Evolutionary conservation across 1,139 yeast genomes (phyloP), one percentile per base, ranked within the genome.

Genomic region (Taphrina betulina): DNA sequence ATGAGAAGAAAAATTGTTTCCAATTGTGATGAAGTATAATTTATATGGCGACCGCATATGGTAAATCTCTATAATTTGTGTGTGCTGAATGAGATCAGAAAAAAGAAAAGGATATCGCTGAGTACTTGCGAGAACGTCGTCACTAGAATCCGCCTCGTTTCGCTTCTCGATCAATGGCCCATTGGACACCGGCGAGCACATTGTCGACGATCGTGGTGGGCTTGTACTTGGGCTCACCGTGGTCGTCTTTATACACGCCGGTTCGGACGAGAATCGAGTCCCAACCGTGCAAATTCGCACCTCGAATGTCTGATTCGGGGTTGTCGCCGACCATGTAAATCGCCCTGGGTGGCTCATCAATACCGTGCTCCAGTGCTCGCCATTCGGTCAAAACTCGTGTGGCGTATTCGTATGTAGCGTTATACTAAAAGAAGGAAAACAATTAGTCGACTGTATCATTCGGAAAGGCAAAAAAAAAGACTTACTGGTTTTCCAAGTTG

Each of bases 271-370:
- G 75, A 60, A 85, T 85, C 19, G 94, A 85, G 69, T 77, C 81
- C 95, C 95, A 86, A 67, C 86, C 95, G 69, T 85, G 92, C 20
- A 89, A 81, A 71, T 86, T 86, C 55, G 95, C 95, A 71, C 86
- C 86, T 67, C 94, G 76, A 62, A 86, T 85, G 70, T 86, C 95
- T 3, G 90, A 83, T 69, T 85, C 95, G 14, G 95, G 95, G n/a
- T 95, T 86, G 68, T 86, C 95, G 63, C 95, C 95, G 48, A 86
- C 94, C 72, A 86, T 86, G 69, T 85, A 86, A 17, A 85, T 94
- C 0, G 92, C 84, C 3, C 88, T 82, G 10, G 90, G 89, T 10
- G 94, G 94, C 61, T 85, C 73, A 61, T 82, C 60, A 29, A 64
- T 62, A 17, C 83, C 87, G 66, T 83, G 75, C 29, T 84, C 83